These are phyloP conservation scores for Cladorrhinum samala DNA, from an alignment of 495 filamentous ascomycete genomes.

Conservation along the genomic window DNA sequence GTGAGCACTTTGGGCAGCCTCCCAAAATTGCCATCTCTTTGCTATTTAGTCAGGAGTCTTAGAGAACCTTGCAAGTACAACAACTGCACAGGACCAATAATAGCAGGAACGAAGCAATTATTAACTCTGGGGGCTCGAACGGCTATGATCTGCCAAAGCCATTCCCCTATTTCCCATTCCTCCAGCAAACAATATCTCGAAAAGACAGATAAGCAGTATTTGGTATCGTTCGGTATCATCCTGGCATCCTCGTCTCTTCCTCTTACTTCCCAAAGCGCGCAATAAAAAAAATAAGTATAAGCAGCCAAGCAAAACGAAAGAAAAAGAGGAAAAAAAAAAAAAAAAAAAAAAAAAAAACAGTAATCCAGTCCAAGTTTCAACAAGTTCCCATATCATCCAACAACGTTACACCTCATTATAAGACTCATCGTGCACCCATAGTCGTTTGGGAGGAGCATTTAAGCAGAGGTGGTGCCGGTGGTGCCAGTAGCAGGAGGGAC, in stretches of 20 bases:
- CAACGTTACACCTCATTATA: too few species aligned
- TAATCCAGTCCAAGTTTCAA: background rate
- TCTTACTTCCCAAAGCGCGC: too few species aligned
- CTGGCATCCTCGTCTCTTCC: background rate
- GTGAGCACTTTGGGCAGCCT: too few species aligned
- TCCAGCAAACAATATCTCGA: background rate
- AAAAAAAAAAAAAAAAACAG: background rate
- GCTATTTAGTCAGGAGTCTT: too few species aligned
- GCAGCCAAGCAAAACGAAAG: background rate
- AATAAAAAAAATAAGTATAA: background rate
- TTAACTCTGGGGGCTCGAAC: too few species aligned
- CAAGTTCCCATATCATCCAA: background rate
- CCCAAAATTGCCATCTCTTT: too few species aligned
- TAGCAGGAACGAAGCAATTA: too few species aligned
- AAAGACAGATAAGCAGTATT: constrained; percentile 8
- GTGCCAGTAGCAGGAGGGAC: constrained; percentile 12
- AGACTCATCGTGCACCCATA: too few species aligned
- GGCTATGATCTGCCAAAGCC: background rate
- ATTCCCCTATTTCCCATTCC: background rate
- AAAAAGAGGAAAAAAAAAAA: too few species aligned
- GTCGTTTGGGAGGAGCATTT: too few species aligned
- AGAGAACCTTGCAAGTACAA: too few species aligned
- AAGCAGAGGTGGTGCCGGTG: background rate
- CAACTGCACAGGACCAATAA: too few species aligned
- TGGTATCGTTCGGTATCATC: constrained; percentile 12